Evolutionary conservation across 768 basidiomycete genomes (phyloP).

Genomic region (Rhodotorula diobovata): DNA sequence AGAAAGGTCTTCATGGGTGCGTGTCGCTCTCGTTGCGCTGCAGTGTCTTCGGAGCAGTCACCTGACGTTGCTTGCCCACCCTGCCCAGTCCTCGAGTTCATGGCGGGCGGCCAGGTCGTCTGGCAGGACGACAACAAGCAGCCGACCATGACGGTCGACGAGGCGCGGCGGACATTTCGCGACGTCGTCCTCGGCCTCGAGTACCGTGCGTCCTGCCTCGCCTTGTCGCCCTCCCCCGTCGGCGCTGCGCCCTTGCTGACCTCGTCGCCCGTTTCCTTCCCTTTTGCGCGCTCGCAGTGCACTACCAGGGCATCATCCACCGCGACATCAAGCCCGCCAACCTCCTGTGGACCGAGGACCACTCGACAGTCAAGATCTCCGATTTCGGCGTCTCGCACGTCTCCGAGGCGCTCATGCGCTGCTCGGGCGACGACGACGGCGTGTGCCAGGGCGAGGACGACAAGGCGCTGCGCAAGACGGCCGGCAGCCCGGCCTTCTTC

Average conservation of each 20-base stretch:
- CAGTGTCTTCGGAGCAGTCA: neutral
- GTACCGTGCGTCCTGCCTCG: slow-evolving; percentile 64
- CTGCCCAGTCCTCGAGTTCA: slow-evolving; percentile 97
- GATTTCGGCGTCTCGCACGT: slow-evolving; percentile 98
- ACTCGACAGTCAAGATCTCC: slow-evolving; percentile 86
- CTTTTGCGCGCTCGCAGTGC: slow-evolving; percentile 70
- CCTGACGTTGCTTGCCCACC: neutral
- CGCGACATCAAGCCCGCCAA: slow-evolving; percentile 99
- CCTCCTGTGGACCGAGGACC: slow-evolving; percentile 81
- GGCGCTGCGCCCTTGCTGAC: slow-evolving; percentile 4
- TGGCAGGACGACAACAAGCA: slow-evolving; percentile 61
- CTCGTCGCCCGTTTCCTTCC: too few species aligned
- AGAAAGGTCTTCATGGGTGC: slow-evolving; percentile 90
- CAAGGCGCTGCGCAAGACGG: slow-evolving; percentile 78
- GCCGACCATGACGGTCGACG: slow-evolving; percentile 75
- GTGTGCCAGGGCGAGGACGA: slow-evolving; percentile 55
- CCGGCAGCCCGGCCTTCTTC: slow-evolving; percentile 91
- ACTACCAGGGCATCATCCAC: slow-evolving; percentile 96
- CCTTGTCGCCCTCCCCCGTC: neutral
- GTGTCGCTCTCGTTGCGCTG: slow-evolving; percentile 48
- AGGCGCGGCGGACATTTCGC: slow-evolving; percentile 79
- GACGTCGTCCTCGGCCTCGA: slow-evolving; percentile 92
- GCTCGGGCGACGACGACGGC: slow-evolving; percentile 56
- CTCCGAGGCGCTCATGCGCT: slow-evolving; percentile 77
- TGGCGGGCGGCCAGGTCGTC: slow-evolving; percentile 88